These are phyloP conservation scores for Mycena chlorophos DNA, from an alignment of 768 basidiomycete species.

Conservation along the genomic window DNA sequence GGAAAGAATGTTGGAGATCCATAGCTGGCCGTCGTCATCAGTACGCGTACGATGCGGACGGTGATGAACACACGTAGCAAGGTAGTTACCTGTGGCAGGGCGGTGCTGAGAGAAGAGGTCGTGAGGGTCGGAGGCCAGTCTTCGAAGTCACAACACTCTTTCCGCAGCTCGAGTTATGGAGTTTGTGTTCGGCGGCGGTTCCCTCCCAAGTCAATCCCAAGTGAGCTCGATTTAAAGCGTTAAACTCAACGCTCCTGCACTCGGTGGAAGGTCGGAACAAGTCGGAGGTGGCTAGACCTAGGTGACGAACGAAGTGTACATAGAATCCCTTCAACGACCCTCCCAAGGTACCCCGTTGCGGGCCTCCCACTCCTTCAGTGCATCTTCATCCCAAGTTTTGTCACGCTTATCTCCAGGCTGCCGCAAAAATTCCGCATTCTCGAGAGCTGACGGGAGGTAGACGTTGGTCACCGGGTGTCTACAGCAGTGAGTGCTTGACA, in stretches of 20 bases:
- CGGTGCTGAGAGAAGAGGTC: background rate
- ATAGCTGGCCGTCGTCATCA: constrained; percentile 34
- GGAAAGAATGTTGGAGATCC: constrained; percentile 78
- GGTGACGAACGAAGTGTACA: too few relatives aligned
- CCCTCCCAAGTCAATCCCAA: too few relatives aligned
- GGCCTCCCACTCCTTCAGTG: constrained; percentile 56
- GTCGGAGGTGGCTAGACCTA: too few relatives aligned
- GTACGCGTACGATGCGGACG: background rate
- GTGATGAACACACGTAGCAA: background rate
- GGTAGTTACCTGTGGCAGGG: constrained; percentile 1
- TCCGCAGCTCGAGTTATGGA: too few relatives aligned
- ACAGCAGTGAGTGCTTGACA: constrained; percentile 10
- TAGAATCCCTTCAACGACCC: constrained; percentile 36
- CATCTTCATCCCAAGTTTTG: constrained; percentile 63
- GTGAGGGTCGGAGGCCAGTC: constrained; percentile 4
- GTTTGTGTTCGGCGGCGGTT: too few relatives aligned
- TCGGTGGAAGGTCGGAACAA: too few relatives aligned
- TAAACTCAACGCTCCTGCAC: too few relatives aligned
- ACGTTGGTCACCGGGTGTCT: constrained; percentile 69
- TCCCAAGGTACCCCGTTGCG: constrained; percentile 51
- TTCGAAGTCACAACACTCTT: background rate
- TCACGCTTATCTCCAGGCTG: constrained; percentile 41
- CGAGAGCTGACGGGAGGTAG: constrained; percentile 55
- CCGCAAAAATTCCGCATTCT: constrained; percentile 45
- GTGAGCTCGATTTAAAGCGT: too few relatives aligned